phyloP scores from a whole-genome alignment of 2,329 filamentous ascomycete species.

The Botrytis fragariae region DNA sequence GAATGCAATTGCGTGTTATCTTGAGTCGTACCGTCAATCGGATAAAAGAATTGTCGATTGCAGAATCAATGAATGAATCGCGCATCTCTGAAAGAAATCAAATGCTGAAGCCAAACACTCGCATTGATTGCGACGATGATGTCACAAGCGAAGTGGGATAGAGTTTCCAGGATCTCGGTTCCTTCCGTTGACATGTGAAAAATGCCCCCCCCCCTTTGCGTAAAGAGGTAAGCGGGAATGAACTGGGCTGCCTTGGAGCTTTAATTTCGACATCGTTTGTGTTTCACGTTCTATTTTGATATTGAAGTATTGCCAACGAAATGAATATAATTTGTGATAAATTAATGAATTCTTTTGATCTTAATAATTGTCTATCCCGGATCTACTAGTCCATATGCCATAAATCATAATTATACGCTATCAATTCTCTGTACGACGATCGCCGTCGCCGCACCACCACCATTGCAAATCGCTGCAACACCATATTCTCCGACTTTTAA shows the following conservation, averaged over 20 bases:
- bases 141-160: slow-evolving; percentile 7
- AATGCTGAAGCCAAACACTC: neutral
- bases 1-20: neutral
- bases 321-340: neutral
- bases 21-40: too few relatives aligned
- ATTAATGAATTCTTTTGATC: too few relatives aligned
- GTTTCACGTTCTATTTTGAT: neutral
- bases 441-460: slow-evolving; percentile 86
- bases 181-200: slow-evolving; percentile 17
- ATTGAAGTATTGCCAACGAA: neutral
- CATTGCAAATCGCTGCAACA: slow-evolving; percentile 94
- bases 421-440: slow-evolving; percentile 85
- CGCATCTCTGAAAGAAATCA: neutral
- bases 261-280: neutral
- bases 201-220: neutral
- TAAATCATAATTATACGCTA: slow-evolving; percentile 27
- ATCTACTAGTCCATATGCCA: neutral
- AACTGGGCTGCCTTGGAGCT: neutral
- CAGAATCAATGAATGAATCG: neutral
- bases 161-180: slow-evolving; percentile 7
- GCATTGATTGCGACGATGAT: slow-evolving; percentile 2
- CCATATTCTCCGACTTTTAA: slow-evolving; percentile 89
- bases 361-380: neutral
- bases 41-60: neutral
- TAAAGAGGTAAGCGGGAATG: slow-evolving; percentile 1